Base-by-base conservation (phyloP, 2,329 filamentous ascomycete genomes). In the Pestalotiopsis sp. region DNA sequence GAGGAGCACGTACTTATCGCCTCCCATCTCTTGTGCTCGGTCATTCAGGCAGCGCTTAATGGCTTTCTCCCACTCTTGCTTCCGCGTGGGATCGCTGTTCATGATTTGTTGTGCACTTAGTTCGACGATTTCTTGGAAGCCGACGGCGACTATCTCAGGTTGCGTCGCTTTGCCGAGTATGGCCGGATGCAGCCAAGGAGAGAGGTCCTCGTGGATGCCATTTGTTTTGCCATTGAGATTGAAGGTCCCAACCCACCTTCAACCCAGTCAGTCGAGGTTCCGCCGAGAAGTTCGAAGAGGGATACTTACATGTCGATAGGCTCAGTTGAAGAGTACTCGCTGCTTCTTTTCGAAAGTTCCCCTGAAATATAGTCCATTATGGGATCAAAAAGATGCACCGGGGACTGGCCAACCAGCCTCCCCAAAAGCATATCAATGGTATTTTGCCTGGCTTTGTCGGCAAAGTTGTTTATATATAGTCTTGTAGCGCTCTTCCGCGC, bases 91-190 rank as follows among this genome's bases (percentile, higher is more conserved):
- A 78, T 99, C 95, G 70, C 95, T 98, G 72, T 97, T 97, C 94
- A 99, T 98, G 76, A 99, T 98, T 77, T 99, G 96, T 78, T 98
- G 95, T 17, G 97, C 96, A 74, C 94, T 98, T 61, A 99, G 84
- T 77, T 97, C 94, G n/a, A 99, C 96, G 71, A 99, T 98, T 80
- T 99, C 96, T 78, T 99, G 96, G 75, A 99, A 98, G 0, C 94
- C 96, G 17, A 98, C 91, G 7, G 92, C 94, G 65, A 97, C 90
- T 49, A 99, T 93, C 69, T 95, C 93, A 5, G 96, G 95, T 70
- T 93, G 90, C 61, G 88, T 84, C 3, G 89, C 79, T n/a, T 36
- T 62, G 4, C 89, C 86, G 11, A 86, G 76, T 52, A 79, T 79
- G 4, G 86, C 81, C 0, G 93, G 93, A 76, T 92, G 94, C 4